Conservation (phyloP, 352 stramenopile species). For the Globisporangium viniferum region DNA sequence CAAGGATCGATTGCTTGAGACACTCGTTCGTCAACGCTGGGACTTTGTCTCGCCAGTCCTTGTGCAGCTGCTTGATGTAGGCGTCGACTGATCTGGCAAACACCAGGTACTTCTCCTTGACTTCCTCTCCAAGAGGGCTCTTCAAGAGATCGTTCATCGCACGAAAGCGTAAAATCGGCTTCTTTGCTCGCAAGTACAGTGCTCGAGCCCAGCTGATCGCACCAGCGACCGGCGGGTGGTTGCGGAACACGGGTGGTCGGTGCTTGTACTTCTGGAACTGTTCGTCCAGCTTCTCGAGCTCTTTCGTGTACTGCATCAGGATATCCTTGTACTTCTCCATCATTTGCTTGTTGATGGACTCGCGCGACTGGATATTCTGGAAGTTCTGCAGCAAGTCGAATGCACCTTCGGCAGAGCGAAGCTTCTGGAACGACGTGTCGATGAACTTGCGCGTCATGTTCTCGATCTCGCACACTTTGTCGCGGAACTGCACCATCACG, state of each 20-base stretch:
- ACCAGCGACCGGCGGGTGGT: slow-evolving; percentile 88
- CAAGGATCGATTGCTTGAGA: slow-evolving; percentile 92
- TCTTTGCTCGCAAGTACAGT: slow-evolving; percentile 91
- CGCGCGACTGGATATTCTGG: slow-evolving; percentile 93
- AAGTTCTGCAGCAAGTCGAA: slow-evolving; percentile 98
- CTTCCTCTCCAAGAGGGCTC: slow-evolving; percentile 86
- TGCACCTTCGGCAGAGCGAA: slow-evolving; percentile 91
- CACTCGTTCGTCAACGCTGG: slow-evolving; percentile 89
- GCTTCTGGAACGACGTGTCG: slow-evolving; percentile 94
- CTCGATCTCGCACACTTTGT: slow-evolving; percentile 94
- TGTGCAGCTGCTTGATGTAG: slow-evolving; percentile 92
- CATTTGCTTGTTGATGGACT: slow-evolving; percentile 96
- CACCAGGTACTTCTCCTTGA: slow-evolving; percentile 93
- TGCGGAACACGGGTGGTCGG: slow-evolving; percentile 90
- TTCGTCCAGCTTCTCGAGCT: slow-evolving; percentile 89
- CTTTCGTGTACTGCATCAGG: slow-evolving; percentile 94
- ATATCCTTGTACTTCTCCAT: slow-evolving; percentile 97
- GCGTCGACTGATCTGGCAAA: slow-evolving; percentile 91
- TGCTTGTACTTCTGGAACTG: slow-evolving; percentile 88
- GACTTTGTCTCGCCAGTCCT: slow-evolving; percentile 91
- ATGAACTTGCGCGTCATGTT: slow-evolving; percentile 95
- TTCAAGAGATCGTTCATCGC: slow-evolving; percentile 93
- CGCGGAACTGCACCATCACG: slow-evolving; percentile 93
- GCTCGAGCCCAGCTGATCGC: slow-evolving; percentile 81
- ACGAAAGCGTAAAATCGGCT: slow-evolving; percentile 92